Evolutionary conservation across 495 filamentous ascomycete species (phyloP), one percentile per base, ranked within the genome.

Genomic region (Neurospora sp.): DNA sequence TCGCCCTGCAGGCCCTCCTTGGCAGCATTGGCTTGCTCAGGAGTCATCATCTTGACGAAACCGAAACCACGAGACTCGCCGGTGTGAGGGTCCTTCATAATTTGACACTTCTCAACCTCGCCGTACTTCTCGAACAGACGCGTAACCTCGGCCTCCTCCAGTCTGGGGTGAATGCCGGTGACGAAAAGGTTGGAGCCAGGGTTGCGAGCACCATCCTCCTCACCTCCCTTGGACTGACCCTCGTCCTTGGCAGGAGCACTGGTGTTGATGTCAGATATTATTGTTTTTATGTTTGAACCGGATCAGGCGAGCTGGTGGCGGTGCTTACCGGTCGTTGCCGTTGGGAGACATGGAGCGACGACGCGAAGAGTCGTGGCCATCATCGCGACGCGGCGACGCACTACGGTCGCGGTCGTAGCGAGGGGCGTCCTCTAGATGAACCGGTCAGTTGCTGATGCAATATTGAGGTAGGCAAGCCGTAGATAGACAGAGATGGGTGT

Each of bases 1-100:
- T 98, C 96, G 80, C 96, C 94, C 84, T 97, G 94, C 62, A 99
- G 86, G 73, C 92, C 94, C 74, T 98, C 96, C 85, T 97, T 97
- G 76, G 96, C 96, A 76, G 94, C 94, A 83, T 98, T 94, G 70
- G 96, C 96, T 81, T 94, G 91, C 73, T 98, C 95, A 38, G 91
- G 87, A 73, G 93, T 97, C 48, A 91, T 89, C 94, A 98, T 98
- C 87, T 98, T 98, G 81, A 99, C 96, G 85, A 99, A 99, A 72
- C 96, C 96, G 77, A 99, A 99, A 77, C 96, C 96, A 86, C 96
- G 96, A 76, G 94, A 97, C 84, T 98, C 96, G 85, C 97, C 94
- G 76, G 92, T 94, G 82, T 98, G 96, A 72, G 96, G 96, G 81
- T 98, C 96, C 78, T 94, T 87, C 96, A 99, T 98, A 87, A 99